Conservation (phyloP, 1,284 basidiomycete species). For the Termitomyces sp. region DNA sequence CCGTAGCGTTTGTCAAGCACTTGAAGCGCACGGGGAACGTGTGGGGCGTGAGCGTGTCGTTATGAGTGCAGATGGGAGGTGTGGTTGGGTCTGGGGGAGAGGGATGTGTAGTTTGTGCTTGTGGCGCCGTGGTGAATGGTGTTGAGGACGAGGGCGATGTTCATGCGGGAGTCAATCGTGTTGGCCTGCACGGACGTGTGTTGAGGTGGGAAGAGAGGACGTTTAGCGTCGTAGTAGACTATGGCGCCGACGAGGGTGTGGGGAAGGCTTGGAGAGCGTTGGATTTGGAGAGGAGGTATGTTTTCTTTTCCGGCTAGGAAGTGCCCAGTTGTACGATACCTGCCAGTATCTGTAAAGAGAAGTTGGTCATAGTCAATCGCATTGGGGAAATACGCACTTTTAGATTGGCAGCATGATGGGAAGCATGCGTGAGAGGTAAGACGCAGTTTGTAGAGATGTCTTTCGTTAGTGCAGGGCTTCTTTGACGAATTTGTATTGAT, state of each 20-base stretch:
- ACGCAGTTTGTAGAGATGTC: slow-evolving; percentile 94
- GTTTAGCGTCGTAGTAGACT: slow-evolving; percentile 93
- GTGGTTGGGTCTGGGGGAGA: slow-evolving; percentile 78
- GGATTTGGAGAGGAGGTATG: slow-evolving; percentile 91
- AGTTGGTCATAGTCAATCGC: too few relatives aligned
- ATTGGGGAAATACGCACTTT: slow-evolving; percentile 45
- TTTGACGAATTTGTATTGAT: slow-evolving; percentile 93
- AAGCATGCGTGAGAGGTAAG: slow-evolving; percentile 28
- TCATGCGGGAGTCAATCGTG: slow-evolving; percentile 99
- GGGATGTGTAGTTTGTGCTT: slow-evolving; percentile 89
- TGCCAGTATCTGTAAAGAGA: slow-evolving; percentile 82
- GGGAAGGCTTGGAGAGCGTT: slow-evolving; percentile 95
- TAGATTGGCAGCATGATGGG: slow-evolving; percentile 95
- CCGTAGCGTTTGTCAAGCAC: slow-evolving; percentile 95
- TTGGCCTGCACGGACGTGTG: slow-evolving; percentile 82
- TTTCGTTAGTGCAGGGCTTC: slow-evolving; percentile 92
- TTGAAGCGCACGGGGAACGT: slow-evolving; percentile 83
- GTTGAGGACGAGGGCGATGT: slow-evolving; percentile 90
- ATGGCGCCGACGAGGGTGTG: slow-evolving; percentile 95
- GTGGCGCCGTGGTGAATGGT: slow-evolving; percentile 92
- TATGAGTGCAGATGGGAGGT: slow-evolving; percentile 59
- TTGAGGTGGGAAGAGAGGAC: too few relatives aligned
- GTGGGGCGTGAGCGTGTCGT: slow-evolving; percentile 81
- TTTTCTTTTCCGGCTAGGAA: slow-evolving; percentile 93
- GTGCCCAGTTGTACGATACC: slow-evolving; percentile 93